Evolutionary conservation across 2,329 filamentous ascomycete genomes (phyloP), one percentile per base, ranked within the genome.

Genomic region (Hypoxylon sp.): DNA sequence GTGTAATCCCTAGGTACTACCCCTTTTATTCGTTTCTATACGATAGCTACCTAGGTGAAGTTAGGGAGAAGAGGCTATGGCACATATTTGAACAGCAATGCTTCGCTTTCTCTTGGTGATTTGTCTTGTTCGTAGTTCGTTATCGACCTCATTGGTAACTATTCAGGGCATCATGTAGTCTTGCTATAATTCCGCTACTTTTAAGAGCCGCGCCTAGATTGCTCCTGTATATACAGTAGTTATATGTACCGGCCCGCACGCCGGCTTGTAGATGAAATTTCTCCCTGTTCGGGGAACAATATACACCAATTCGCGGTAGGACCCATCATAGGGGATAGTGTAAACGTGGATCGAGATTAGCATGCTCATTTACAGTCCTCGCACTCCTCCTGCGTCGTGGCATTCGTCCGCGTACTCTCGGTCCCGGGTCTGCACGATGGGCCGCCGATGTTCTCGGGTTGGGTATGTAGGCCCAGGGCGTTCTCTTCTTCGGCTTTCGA

Each of bases 281-380:
- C 11, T 18, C 16, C 20, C 30, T 7, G 30, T 48, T 4, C 11
- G 22, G 8, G 32, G 9, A 42, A 60, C 46, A 30, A 24, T 51
- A 55, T 38, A 26, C 9, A 40, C 28, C 20, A 14, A 30, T 28
- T n/a, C 20, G 7, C 9, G 11, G 14, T 24, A 33, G 26, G 16
- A 8, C 12, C 20, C 22, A 12, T 5, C 6, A 18, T 24, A 30
- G 12, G 2, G 7, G 4, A 40, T 9, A 20, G 28, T 26, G 18
- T 22, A 32, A 11, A 18, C 38, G 12, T 22, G 6, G 11, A 36
- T 16, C 7, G 16, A 49, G 3, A 49, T 30, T 7, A 9, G 22
- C 3, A 2, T n/a, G 7, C 30, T 71, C 58, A 79, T 55, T 78
- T 71, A 56, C 78, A 79, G 52, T 80, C 78, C 69, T 80, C 76